phyloP scores from a whole-genome alignment of 345 rosid species.

The Hibiscus trionum region DNA sequence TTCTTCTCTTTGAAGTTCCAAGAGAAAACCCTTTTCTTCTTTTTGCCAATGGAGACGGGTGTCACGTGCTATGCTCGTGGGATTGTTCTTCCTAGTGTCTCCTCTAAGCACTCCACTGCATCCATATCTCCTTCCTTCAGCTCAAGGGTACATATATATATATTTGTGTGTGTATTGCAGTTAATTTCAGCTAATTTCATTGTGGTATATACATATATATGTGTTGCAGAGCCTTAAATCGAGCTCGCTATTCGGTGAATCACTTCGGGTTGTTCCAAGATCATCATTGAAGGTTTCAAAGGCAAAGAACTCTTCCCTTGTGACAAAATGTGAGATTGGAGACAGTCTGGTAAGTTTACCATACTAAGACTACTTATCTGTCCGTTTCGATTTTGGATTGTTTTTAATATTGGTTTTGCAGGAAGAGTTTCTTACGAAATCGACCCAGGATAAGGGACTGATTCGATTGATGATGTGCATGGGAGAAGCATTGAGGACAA shows the following conservation, averaged over 20 bases:
- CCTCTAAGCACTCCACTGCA: conserved; percentile 67
- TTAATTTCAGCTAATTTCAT: neutral
- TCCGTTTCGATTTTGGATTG: neutral
- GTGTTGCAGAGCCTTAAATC: conserved; percentile 33
- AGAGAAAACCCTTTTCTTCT: neutral
- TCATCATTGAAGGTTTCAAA: conserved; percentile 43
- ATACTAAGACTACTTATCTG: neutral
- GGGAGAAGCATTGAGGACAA: conserved; percentile 96
- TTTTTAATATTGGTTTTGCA: conserved; percentile 14
- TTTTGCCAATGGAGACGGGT: conserved; percentile 53
- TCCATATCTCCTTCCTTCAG: conserved; percentile 48
- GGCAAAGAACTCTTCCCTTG: conserved; percentile 41
- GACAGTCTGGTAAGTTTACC: conserved; percentile 66
- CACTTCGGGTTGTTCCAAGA: conserved; percentile 47
- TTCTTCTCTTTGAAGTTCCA: neutral
- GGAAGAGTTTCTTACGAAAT: conserved; percentile 87
- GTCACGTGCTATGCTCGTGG: conserved; percentile 60
- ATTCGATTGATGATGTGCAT: conserved; percentile 69
- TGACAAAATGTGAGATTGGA: conserved; percentile 84
- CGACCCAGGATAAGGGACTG: conserved; percentile 78
- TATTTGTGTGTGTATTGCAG: neutral
- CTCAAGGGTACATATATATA: conserved; percentile 43
- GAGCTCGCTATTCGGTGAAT: conserved; percentile 66
- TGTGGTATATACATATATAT: neutral
- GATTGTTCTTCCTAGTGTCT: conserved; percentile 49